A percentile compares a stretch with the other conserved stretches of the same genome.
phyloP scores from a whole-genome alignment of 225 moss, liverwort and hornwort species.

The Bryum argenteum region DNA sequence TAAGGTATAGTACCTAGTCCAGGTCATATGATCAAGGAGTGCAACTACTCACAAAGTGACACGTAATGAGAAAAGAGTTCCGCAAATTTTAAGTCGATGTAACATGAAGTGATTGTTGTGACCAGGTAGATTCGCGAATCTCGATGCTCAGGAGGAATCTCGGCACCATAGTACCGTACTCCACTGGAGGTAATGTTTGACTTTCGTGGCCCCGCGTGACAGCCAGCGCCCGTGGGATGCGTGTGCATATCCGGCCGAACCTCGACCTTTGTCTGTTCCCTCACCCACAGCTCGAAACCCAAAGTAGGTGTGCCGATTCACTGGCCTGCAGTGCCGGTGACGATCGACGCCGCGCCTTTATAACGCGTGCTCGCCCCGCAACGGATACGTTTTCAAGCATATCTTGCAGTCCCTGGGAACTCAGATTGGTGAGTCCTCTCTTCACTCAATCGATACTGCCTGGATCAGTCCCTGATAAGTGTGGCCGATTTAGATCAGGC shows the following conservation, averaged over 20 bases:
- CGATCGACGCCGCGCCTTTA: background rate
- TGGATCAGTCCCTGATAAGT: background rate
- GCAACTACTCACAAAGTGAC: too few relatives aligned
- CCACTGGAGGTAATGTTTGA: background rate
- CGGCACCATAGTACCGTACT: background rate
- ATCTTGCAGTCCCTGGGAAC: background rate
- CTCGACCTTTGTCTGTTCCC: background rate
- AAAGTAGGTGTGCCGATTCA: background rate
- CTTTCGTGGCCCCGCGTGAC: slow-evolving; percentile 1
- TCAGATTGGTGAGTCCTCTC: background rate
- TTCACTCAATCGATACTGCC: background rate
- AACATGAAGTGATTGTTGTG: too few relatives aligned
- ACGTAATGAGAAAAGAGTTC: too few relatives aligned
- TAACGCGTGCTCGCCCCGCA: background rate
- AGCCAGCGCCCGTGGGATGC: background rate
- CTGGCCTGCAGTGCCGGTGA: background rate
- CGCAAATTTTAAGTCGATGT: too few relatives aligned
- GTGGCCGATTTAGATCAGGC: background rate
- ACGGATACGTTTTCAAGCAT: background rate
- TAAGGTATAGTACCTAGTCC: too few relatives aligned
- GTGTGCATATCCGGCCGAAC: background rate
- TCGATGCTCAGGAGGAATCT: background rate
- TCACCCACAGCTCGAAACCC: background rate
- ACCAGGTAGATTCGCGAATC: too few relatives aligned
- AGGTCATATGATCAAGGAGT: too few relatives aligned